Base-by-base conservation (phyloP, 305 asterid species). In the Ajuga reptans region DNA sequence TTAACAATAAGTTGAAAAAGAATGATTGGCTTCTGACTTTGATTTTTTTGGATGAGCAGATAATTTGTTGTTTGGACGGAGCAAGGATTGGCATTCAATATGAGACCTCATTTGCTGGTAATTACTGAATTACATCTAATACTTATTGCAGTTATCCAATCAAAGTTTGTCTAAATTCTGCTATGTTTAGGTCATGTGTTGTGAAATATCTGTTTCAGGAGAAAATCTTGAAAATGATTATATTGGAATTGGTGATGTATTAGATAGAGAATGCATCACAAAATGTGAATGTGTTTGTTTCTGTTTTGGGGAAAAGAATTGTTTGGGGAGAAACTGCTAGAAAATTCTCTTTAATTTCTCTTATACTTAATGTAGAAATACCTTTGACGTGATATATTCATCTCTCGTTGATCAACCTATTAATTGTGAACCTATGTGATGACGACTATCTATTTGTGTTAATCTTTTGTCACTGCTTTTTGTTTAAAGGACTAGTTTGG, bases 61-160 rank as follows among this genome's bases (percentile, higher is more conserved):
- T 81, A 66, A 87, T 94, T 64, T 94, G 93, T 79, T 94, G 98
- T 74, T 83, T 94, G 85, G 92, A 85, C 69, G 97, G 97, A 77
- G 88, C 93, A 63, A 87, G 99, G 80, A 94, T 94, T 74, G 99
- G 95, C 74, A 84, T 93, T 78, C 94, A 80, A 57, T 93, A 91
- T 64, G 96, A 89, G 79, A 87, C 97, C 51, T 81, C 95, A 50
- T 93, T 79, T 87, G 99, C 99, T 64, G 99, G 99, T 93, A 87
- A 66, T 61, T 27, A 5, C 69, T 34, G 56, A 67, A 63, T 61
- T 68, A 42, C 63, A 47, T 42, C 6, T 24, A 34, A 46, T 52
- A 11, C 61, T 31, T 10, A 46, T 41, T 39, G 59, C 47, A 5
- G 34, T 24, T 16, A 61, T 68, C 42, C 18, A 47, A 31, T 14